Conservation (phyloP, 768 basidiomycete genomes). For the Mycena belliarum region DNA sequence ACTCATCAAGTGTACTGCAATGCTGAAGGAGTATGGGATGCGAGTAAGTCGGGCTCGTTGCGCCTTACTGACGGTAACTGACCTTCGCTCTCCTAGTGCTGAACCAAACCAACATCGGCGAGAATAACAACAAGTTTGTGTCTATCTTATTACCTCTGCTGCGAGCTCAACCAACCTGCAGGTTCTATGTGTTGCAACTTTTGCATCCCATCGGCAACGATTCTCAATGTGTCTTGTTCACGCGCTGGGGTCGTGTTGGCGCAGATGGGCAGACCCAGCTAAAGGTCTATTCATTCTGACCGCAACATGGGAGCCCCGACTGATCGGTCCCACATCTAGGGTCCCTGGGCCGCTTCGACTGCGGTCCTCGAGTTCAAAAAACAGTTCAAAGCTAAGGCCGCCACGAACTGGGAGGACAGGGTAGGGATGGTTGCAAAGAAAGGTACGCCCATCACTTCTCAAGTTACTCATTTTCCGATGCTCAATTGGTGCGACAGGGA, state of each 20-base stretch:
- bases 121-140: slow-evolving; percentile 49
- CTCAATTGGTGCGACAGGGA: slow-evolving; percentile 38
- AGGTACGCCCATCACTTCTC: slow-evolving; percentile 34
- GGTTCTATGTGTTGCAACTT: slow-evolving; percentile 62
- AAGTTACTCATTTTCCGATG: neutral
- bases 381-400: slow-evolving; percentile 59
- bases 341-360: slow-evolving; percentile 40
- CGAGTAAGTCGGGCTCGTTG: slow-evolving; percentile 28
- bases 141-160: neutral
- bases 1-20: slow-evolving; percentile 53
- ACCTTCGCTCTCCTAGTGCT: slow-evolving; percentile 34
- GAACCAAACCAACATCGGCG: slow-evolving; percentile 58
- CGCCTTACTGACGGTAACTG: neutral
- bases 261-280: slow-evolving; percentile 50
- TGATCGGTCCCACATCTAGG: slow-evolving; percentile 32
- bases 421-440: slow-evolving; percentile 52
- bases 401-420: slow-evolving; percentile 48
- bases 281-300: slow-evolving; percentile 38
- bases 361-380: slow-evolving; percentile 59
- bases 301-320: no score
- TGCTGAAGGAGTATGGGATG: slow-evolving; percentile 50
- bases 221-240: slow-evolving; percentile 41
- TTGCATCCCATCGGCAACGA: slow-evolving; percentile 48
- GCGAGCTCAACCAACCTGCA: slow-evolving; percentile 20
- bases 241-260: slow-evolving; percentile 66